phyloP scores from a whole-genome alignment of 1,139 yeast genomes.

The Candida sanyaensis region DNA sequence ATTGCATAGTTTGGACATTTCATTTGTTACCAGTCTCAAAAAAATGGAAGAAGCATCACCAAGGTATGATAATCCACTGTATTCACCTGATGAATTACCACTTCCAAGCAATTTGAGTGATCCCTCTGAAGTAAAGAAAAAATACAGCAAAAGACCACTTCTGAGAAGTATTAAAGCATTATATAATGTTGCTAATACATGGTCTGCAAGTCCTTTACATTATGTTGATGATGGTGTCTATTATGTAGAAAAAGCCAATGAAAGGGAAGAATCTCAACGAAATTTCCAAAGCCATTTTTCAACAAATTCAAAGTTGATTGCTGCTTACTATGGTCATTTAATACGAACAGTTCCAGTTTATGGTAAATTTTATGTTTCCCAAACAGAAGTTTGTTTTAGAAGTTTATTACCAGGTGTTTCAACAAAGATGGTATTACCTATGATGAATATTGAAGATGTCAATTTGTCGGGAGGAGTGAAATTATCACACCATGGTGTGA shows the following conservation, averaged over 20 bases:
- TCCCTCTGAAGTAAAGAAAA: slow-evolving; percentile 24
- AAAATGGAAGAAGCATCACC: slow-evolving; percentile 26
- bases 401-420: slow-evolving; percentile 78
- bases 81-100: slow-evolving; percentile 8
- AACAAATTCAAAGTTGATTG: slow-evolving; percentile 54
- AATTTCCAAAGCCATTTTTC: slow-evolving; percentile 71
- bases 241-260: slow-evolving; percentile 43
- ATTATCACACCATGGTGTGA: slow-evolving; percentile 62
- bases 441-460: slow-evolving; percentile 59
- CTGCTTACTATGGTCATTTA: slow-evolving; percentile 73
- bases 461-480: slow-evolving; percentile 50
- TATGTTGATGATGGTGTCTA: slow-evolving; percentile 47
- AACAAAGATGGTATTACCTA: slow-evolving; percentile 83
- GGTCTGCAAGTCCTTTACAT: slow-evolving; percentile 67
- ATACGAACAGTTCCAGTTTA: slow-evolving; percentile 73
- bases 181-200: slow-evolving; percentile 51
- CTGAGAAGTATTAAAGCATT: slow-evolving; percentile 33
- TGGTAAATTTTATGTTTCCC: slow-evolving; percentile 79
- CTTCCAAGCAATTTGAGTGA: slow-evolving; percentile 32
- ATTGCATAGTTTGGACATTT: slow-evolving; percentile 33
- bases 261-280: slow-evolving; percentile 45
- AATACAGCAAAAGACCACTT: slow-evolving; percentile 12
- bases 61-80: slow-evolving; percentile 19
- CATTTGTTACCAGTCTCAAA: slow-evolving; percentile 32
- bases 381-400: slow-evolving; percentile 69